Evolutionary conservation across 768 basidiomycete species (phyloP).

Genomic region (Auricularia cornea): DNA sequence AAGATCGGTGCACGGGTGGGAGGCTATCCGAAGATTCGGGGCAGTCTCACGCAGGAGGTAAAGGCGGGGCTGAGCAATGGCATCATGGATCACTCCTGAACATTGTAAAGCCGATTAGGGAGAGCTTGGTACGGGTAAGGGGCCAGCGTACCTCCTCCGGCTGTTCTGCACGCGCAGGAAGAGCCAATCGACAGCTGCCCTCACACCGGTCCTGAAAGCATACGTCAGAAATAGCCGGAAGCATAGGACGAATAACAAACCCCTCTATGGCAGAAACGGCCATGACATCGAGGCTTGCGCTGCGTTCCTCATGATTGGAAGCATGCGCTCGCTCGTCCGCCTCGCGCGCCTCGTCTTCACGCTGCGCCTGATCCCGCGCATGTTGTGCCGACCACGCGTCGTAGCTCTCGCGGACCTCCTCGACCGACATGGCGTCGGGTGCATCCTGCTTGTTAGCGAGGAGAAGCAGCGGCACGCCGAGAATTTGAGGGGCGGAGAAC

Average conservation of each 20-base stretch:
- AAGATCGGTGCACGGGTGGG: too few species aligned
- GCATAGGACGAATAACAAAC: too few species aligned
- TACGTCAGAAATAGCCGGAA: too few species aligned
- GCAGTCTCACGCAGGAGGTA: too few species aligned
- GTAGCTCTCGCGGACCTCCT: slow-evolving; percentile 85
- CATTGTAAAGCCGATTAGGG: too few species aligned
- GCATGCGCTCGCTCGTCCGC: slow-evolving; percentile 32
- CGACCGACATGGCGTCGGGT: slow-evolving; percentile 68
- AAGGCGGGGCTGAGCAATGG: too few species aligned
- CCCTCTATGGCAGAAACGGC: slow-evolving; percentile 88
- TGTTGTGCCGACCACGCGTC: slow-evolving; percentile 76
- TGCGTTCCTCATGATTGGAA: slow-evolving; percentile 35
- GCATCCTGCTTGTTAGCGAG: slow-evolving; percentile 96
- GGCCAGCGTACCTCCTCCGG: slow-evolving; percentile 43
- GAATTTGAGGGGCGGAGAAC: slow-evolving; percentile 80
- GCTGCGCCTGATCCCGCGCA: slow-evolving; percentile 31
- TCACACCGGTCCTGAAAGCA: slow-evolving; percentile 65
- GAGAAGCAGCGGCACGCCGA: slow-evolving; percentile 82
- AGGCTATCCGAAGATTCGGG: too few species aligned
- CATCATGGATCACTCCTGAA: too few species aligned
- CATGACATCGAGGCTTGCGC: slow-evolving; percentile 81
- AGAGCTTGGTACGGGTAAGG: too few species aligned
- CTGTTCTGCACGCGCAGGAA: slow-evolving; percentile 92
- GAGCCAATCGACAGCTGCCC: slow-evolving; percentile 89
- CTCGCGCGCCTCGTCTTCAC: slow-evolving; percentile 47